Evolutionary conservation across 2,329 filamentous ascomycete genomes (phyloP).

Genomic region (Immersiporthe knoxdaviesiana): DNA sequence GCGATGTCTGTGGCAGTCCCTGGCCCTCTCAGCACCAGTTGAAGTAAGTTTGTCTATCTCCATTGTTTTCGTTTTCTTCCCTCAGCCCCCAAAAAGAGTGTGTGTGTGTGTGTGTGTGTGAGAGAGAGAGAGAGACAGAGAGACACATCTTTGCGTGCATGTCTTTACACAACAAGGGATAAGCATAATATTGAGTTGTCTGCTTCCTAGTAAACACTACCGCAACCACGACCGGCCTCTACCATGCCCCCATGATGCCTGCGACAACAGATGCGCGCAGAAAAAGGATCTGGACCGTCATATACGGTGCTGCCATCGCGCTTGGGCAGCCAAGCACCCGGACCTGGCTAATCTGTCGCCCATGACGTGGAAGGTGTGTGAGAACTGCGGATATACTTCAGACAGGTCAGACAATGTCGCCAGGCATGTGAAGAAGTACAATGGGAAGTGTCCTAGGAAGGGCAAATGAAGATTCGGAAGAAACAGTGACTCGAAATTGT

Average conservation of each 20-base stretch:
- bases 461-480: neutral
- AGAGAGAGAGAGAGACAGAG: neutral
- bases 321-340: conserved; percentile 7
- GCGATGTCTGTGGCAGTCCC: neutral
- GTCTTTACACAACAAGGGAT: no score
- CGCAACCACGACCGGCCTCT: neutral
- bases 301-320: conserved; percentile 1
- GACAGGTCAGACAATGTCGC: conserved; percentile 10
- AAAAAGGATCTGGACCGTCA: conserved; percentile 20
- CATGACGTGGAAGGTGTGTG: neutral
- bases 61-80: no score
- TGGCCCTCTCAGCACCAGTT: neutral
- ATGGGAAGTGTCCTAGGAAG: neutral
- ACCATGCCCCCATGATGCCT: neutral
- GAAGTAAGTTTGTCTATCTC: conserved; percentile 4
- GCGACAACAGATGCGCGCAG: neutral
- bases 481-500: neutral
- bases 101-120: no score
- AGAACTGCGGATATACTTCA: neutral
- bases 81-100: no score
- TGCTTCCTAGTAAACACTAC: neutral
- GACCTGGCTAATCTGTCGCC: conserved; percentile 4
- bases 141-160: no score
- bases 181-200: no score
- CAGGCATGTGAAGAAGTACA: conserved; percentile 5